Evolutionary conservation across 1,139 yeast species (phyloP).

Genomic region (Kodamaea alishanica): DNA sequence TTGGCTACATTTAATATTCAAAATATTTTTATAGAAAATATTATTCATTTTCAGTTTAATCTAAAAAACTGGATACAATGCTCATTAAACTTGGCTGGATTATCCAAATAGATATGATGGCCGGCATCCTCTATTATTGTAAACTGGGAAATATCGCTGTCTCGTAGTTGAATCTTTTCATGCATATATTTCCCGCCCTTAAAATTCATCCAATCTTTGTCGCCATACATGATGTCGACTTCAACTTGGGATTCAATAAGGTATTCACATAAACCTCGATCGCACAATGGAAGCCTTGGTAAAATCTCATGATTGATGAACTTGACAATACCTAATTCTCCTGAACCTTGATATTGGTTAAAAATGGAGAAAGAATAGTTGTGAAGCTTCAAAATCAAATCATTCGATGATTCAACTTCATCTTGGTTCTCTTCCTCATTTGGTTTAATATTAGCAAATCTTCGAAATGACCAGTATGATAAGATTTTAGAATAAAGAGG

Average conservation of each 20-base stretch:
- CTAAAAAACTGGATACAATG: constrained; percentile 27
- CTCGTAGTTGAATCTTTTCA: constrained; percentile 21
- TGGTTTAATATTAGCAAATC: constrained; percentile 32
- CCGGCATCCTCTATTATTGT: constrained; percentile 29
- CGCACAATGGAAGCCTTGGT: constrained; percentile 40
- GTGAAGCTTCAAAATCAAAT: constrained; percentile 37
- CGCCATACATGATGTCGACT: constrained; percentile 41
- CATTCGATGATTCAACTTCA: constrained; percentile 7
- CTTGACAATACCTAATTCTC: constrained; percentile 45
- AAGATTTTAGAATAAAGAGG: constrained; percentile 42
- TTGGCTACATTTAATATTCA: constrained; percentile 1
- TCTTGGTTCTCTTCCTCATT: constrained; percentile 9
- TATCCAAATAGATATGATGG: constrained; percentile 42
- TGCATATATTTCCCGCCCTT: constrained; percentile 39
- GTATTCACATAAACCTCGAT: constrained; percentile 36
- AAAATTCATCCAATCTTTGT: constrained; percentile 44
- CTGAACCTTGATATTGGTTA: constrained; percentile 44
- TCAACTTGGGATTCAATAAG: constrained; percentile 23
- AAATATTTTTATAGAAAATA: background rate
- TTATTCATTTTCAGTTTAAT: constrained; percentile 1
- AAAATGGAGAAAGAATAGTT: constrained; percentile 42
- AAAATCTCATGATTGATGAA: constrained; percentile 40
- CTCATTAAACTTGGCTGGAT: constrained; percentile 33
- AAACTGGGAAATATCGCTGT: constrained; percentile 19
- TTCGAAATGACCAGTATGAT: constrained; percentile 42